These are phyloP conservation scores for Schizosaccharomyces lindneri DNA, from an alignment of 805 yeast species.

Conservation along the genomic window DNA sequence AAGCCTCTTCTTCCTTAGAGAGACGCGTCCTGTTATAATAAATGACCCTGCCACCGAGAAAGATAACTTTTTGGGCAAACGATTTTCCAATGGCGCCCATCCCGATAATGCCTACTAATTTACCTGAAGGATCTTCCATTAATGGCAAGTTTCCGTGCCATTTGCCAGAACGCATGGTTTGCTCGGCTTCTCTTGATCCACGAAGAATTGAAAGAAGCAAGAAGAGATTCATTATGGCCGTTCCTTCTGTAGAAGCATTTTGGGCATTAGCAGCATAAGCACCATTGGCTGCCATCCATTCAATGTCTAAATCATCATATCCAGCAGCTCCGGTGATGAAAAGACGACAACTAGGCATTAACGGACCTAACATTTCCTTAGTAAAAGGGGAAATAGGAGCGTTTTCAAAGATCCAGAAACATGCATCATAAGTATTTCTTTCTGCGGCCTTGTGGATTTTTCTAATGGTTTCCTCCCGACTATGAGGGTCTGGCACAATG, in stretches of 20 bases:
- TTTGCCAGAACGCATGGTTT: slow-evolving; percentile 20
- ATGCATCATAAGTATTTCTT: neutral
- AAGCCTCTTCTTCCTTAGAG: slow-evolving; percentile 23
- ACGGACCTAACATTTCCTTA: neutral
- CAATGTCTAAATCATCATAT: slow-evolving; percentile 27
- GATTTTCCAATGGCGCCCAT: slow-evolving; percentile 41
- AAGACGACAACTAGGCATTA: neutral
- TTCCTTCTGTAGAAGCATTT: slow-evolving; percentile 26
- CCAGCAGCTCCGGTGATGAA: slow-evolving; percentile 23
- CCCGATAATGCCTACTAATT: slow-evolving; percentile 35
- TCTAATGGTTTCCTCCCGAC: neutral
- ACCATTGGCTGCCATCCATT: slow-evolving; percentile 17
- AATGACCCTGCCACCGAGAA: slow-evolving; percentile 25
- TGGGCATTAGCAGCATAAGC: slow-evolving; percentile 32
- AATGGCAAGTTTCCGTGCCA: slow-evolving; percentile 17
- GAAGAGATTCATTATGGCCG: slow-evolving; percentile 32
- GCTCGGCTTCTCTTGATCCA: slow-evolving; percentile 22
- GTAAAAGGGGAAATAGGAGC: neutral
- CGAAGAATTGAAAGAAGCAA: slow-evolving; percentile 28
- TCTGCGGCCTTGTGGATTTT: neutral
- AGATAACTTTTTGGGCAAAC: slow-evolving; percentile 20
- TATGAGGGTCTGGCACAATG: neutral
- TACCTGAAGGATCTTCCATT: slow-evolving; percentile 29
- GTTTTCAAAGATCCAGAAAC: neutral
- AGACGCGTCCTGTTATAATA: slow-evolving; percentile 29